Evolutionary conservation across 169 alveolate species (phyloP).

Genomic region (Amoebophrya sp.): DNA sequence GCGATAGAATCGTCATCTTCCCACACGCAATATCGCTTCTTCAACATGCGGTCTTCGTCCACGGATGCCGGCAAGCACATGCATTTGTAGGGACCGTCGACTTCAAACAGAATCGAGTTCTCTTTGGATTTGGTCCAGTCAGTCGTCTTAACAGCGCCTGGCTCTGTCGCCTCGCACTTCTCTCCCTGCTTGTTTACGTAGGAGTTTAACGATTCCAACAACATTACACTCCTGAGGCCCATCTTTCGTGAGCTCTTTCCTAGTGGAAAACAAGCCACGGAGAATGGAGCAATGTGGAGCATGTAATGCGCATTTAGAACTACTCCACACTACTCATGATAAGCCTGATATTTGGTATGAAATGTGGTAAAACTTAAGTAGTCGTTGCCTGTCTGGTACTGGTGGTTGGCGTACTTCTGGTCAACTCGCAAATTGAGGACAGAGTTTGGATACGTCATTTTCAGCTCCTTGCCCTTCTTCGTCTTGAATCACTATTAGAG

Average conservation of each 20-base stretch:
- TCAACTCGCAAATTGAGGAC: constrained; percentile 86
- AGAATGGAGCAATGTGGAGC: too few relatives aligned
- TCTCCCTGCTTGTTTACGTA: constrained; percentile 46
- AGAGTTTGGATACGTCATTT: constrained; percentile 84
- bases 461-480: constrained; percentile 47
- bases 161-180: too few relatives aligned
- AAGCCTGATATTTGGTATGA: not conserved
- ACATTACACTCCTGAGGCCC: too few relatives aligned
- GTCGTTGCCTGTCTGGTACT: constrained; percentile 70
- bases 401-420: constrained; percentile 88
- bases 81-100: constrained; percentile 98
- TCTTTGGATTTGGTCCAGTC: not conserved
- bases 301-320: too few relatives aligned
- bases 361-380: not conserved
- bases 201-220: constrained; percentile 31
- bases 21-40: not conserved
- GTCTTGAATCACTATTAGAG: too few relatives aligned
- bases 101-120: constrained; percentile 93
- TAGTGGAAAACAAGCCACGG: too few relatives aligned
- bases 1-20: constrained; percentile 18
- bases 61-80: constrained; percentile 96
- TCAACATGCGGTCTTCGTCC: constrained; percentile 75
- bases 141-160: too few relatives aligned
- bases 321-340: too few relatives aligned
- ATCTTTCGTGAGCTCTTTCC: too few relatives aligned